Conservation (phyloP, 345 rosid genomes). For the Citrus sp. region DNA sequence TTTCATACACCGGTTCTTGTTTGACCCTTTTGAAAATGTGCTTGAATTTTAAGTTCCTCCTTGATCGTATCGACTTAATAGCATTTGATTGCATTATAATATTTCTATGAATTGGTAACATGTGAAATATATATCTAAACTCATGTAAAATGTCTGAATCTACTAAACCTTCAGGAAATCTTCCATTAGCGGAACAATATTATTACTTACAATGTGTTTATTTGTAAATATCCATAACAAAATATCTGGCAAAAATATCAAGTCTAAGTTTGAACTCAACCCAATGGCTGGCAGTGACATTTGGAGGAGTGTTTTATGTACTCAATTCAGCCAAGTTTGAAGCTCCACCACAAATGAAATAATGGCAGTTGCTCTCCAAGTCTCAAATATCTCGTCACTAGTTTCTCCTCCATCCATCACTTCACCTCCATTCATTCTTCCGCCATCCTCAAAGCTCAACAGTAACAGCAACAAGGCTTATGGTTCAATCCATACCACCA, state of each 20-base stretch:
- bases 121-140: not conserved
- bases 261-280: not conserved
- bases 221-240: not conserved
- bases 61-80: not conserved
- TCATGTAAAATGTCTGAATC: not conserved
- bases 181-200: not conserved
- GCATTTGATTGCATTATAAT: not conserved
- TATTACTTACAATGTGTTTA: not conserved
- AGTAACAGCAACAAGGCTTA: not conserved
- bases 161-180: not conserved
- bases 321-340: not conserved
- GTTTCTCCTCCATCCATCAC: not conserved
- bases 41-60: not conserved
- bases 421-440: slow-evolving; percentile 1
- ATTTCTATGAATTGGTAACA: not conserved
- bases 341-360: not conserved
- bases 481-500: not conserved
- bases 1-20: not conserved
- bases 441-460: not conserved
- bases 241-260: not conserved
- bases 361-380: slow-evolving; percentile 27
- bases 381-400: slow-evolving; percentile 4
- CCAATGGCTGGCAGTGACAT: not conserved
- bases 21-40: not conserved
- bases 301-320: not conserved